Conservation (phyloP, 805 yeast species). For the Saturnispora diversa region DNA sequence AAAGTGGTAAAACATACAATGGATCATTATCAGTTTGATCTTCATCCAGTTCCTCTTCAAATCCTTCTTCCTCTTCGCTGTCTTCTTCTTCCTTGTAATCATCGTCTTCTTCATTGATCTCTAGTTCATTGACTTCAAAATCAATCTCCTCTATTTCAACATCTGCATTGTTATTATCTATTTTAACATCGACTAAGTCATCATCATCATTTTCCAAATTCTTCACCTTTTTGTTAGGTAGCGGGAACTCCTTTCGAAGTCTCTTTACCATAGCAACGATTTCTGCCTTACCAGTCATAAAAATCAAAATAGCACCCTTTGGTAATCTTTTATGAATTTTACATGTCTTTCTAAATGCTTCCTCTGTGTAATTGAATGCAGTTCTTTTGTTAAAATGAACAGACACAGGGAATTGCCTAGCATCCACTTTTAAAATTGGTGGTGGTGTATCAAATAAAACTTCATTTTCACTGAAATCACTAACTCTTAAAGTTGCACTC, state of each 20-base stretch:
- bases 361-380: conserved; percentile 69
- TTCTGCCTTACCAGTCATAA: conserved; percentile 92
- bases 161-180: conserved; percentile 53
- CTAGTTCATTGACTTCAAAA: conserved; percentile 37
- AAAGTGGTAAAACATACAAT: conserved; percentile 81
- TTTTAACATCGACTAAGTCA: conserved; percentile 37
- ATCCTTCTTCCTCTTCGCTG: conserved; percentile 53
- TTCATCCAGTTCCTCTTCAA: conserved; percentile 63
- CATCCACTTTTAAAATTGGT: conserved; percentile 82
- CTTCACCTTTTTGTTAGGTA: conserved; percentile 25
- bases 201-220: conserved; percentile 22
- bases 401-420: conserved; percentile 91
- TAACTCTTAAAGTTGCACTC: conserved; percentile 94
- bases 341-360: conserved; percentile 74
- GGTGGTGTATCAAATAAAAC: conserved; percentile 65
- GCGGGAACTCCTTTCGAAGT: conserved; percentile 62
- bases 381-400: conserved; percentile 83
- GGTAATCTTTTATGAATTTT: conserved; percentile 84
- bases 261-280: conserved; percentile 67
- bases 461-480: conserved; percentile 83
- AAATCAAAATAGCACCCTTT: conserved; percentile 87
- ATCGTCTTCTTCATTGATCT: conserved; percentile 33
- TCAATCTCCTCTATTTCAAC: conserved; percentile 87
- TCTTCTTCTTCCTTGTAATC: conserved; percentile 36
- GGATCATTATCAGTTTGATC: conserved; percentile 72